Conservation (phyloP, 2,329 filamentous ascomycete species). For the Cladosporium halotolerans region DNA sequence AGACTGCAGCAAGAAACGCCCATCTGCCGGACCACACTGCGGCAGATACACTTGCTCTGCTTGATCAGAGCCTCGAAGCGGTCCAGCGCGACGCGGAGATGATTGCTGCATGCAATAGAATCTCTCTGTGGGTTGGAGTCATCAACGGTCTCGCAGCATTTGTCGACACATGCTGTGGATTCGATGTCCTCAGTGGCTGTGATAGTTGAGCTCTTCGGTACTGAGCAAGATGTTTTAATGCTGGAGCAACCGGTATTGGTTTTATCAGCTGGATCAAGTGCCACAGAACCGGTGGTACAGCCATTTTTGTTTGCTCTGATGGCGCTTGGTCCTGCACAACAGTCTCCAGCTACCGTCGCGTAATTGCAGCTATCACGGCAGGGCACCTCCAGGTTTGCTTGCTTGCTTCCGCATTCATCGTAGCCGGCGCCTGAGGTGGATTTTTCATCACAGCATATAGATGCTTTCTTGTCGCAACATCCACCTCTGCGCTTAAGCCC, state of each 20-base stretch:
- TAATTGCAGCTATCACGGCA: too few species aligned
- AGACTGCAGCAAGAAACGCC: conserved; percentile 11
- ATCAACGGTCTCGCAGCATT: not conserved
- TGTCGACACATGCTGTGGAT: not conserved
- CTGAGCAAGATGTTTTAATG: too few species aligned
- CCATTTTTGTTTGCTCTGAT: not conserved
- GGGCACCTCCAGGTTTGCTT: not conserved
- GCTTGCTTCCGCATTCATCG: not conserved
- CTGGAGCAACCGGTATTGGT: not conserved
- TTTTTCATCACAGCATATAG: not conserved
- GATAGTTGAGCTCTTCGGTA: not conserved
- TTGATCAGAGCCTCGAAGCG: conserved; percentile 5
- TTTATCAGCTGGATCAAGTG: not conserved
- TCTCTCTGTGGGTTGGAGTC: not conserved
- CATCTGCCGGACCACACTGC: conserved; percentile 5
- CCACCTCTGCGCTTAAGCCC: too few species aligned
- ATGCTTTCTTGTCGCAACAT: too few species aligned
- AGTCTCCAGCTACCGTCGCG: not conserved
- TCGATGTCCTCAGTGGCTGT: not conserved
- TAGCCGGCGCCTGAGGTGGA: not conserved
- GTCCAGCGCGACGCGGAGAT: conserved; percentile 10
- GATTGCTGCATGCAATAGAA: conserved; percentile 6
- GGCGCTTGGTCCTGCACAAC: not conserved
- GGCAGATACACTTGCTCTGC: conserved; percentile 11
- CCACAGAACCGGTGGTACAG: not conserved